These are phyloP conservation scores for Thelonectria discophora DNA, from an alignment of 2,329 filamentous ascomycete species.

Conservation along the genomic window DNA sequence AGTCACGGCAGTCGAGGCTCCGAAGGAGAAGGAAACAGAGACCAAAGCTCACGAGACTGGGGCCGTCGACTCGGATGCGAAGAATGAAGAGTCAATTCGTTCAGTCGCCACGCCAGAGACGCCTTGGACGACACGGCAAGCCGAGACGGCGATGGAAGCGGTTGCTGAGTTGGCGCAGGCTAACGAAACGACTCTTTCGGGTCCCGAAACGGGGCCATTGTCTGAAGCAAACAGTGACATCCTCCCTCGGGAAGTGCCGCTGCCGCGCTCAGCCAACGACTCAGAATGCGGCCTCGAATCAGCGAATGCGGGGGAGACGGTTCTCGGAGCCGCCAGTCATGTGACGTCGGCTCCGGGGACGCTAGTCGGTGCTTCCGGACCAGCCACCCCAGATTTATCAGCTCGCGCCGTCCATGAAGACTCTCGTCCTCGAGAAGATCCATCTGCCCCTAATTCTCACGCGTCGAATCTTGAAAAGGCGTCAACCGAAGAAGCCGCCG, in stretches of 20 bases:
- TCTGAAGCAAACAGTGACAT: neutral
- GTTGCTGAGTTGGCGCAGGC: neutral
- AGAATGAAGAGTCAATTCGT: neutral
- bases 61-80: neutral
- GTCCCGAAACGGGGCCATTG: neutral
- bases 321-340: neutral
- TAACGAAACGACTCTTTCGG: neutral
- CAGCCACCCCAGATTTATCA: conserved; percentile 13
- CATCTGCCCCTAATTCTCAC: neutral
- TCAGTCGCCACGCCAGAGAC: neutral
- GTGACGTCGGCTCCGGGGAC: neutral
- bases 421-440: conserved; percentile 16
- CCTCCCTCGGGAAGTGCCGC: neutral
- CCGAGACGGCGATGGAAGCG: neutral
- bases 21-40: neutral
- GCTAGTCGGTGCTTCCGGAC: conserved; percentile 5
- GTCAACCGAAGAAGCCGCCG: neutral
- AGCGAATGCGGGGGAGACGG: neutral
- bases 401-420: neutral
- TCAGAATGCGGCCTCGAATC: neutral
- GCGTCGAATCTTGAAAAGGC: conserved; percentile 3
- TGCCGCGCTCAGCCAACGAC: neutral
- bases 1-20: neutral
- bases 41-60: neutral
- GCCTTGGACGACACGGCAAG: neutral